Evolutionary conservation across 2,329 filamentous ascomycete genomes (phyloP), one percentile per base, ranked within the genome.

Genomic region (Nemania sp.): DNA sequence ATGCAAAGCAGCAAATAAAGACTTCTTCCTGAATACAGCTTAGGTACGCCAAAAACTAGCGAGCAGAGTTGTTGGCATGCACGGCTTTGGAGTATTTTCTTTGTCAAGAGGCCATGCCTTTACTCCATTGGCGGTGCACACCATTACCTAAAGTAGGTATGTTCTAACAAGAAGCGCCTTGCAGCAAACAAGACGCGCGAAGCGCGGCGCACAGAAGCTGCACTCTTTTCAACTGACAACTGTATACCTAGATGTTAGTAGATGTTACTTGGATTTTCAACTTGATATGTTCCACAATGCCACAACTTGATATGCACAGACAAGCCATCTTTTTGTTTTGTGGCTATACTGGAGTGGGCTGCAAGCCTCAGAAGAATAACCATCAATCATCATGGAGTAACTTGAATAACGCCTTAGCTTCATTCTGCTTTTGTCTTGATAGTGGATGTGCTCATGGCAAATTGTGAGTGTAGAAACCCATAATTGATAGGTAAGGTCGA

Each of bases 101-200:
- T 20, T 15, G 42, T 21, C 15, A 48, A 37, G 54, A 49, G 47
- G 9, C 29, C 21, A 29, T 29, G 1, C 45, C 17, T 40, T 15
- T 18, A 12, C 45, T 52, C 20, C 50, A 62, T 64, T 62, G 62
- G 62, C 58, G 54, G 51, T 34, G 47, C 53, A 43, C 13, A 42
- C 29, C 29, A 35, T 53, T 64, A 47, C 52, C 34, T 39, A 52
- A 51, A 52, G 55, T 15, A 54, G 35, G 9, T 13, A 42, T 35
- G 47, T 43, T 45, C 39, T 57, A 54, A 62, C 34, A 40, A 61
- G 46, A 64, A 60, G 55, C 54, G 58, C 61, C 58, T 50, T 63
- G 61, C 58, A 60, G 60, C 45, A 40, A 60, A 35, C 40, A 59
- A 59, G 25, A 61, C 50, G 62, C 62, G 58, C 52, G 46, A 59